These are phyloP conservation scores for Penicillium sp. DNA, from an alignment of 2,329 filamentous ascomycete genomes.

Conservation along the genomic window DNA sequence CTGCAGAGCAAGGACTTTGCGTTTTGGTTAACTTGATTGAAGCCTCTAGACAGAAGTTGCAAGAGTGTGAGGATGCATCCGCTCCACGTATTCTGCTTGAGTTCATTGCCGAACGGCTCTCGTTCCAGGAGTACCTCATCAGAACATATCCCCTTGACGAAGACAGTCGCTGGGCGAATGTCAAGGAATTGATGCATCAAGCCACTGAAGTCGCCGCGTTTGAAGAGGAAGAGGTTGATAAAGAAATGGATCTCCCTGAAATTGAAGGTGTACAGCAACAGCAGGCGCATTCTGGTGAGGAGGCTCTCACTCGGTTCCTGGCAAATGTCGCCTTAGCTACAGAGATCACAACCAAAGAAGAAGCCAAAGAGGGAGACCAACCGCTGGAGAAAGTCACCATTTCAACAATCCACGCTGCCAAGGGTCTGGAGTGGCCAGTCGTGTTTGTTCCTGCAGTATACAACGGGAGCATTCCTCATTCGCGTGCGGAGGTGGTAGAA, in stretches of 20 bases:
- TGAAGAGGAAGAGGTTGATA: conserved; percentile 55
- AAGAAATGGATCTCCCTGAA: conserved; percentile 57
- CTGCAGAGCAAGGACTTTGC: conserved; percentile 58
- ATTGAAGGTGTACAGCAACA: conserved; percentile 71
- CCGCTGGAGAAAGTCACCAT: conserved; percentile 69
- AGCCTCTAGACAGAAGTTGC: conserved; percentile 56
- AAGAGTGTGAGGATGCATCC: conserved; percentile 42
- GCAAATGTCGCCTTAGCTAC: conserved; percentile 85
- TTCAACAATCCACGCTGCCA: conserved; percentile 93
- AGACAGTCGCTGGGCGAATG: conserved; percentile 80
- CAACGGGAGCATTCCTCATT: conserved; percentile 86
- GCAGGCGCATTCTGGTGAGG: conserved; percentile 51
- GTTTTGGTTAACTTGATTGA: conserved; percentile 62
- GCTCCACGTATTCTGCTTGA: conserved; percentile 53
- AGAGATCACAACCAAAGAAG: conserved; percentile 57
- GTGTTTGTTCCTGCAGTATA: conserved; percentile 92
- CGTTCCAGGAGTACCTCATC: conserved; percentile 72
- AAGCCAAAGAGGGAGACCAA: conserved; percentile 57
- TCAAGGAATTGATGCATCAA: conserved; percentile 81
- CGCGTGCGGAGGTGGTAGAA: conserved; percentile 76
- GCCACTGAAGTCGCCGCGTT: conserved; percentile 66
- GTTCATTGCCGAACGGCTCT: conserved; percentile 63
- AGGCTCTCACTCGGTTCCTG: conserved; percentile 76
- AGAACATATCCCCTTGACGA: conserved; percentile 70
- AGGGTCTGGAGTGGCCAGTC: conserved; percentile 93